Evolutionary conservation across 2,329 filamentous ascomycete genomes (phyloP), one percentile per base, ranked within the genome.

Genomic region (Trichoderma simmonsii): DNA sequence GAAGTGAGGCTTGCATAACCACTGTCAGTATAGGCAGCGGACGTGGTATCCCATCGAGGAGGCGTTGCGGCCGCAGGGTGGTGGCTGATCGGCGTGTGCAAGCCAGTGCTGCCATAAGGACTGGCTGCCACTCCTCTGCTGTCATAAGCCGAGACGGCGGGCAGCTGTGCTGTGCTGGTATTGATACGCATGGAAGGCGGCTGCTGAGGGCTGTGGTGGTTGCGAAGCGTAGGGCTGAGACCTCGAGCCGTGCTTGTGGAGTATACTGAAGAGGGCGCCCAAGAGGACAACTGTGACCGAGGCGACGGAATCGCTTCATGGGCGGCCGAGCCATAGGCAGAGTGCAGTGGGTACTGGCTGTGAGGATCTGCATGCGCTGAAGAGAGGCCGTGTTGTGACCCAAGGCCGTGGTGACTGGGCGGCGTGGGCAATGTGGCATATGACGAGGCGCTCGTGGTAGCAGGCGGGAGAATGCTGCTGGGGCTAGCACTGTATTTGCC

Each of bases 401-500:
- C 73, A 74, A 82, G 78, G 57, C 76, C 74, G 51, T 80, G 81
- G 60, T 80, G 81, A 6, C 78, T 78, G 4, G 85, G 84, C 1
- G 86, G 85, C n/a, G 85, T 86, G 12, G 85, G 85, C 18, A 86
- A 78, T 7, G 83, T 78, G 2, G 82, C 81, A 72, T 86, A 87
- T 0, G 82, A 80, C 12, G 78, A 74, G 12, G 78, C 75, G 71
- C 79, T 82, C 64, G 86, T 78, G 73, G 81, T 84, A 43, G 81
- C 76, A 1, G 81, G 79, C 0, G 81, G 79, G 48, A 82, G 72
- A 3, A 80, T 80, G 74, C 81, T 81, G 73, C 81, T 81, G 1
- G 84, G 84, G 74, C 80, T 86, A n/a, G 85, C 85, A 78, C 86
- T 88, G 80, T 98, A 99, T 92, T 99, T 99, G 78, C 93, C 91